A percentile compares a stretch with the other conserved stretches of the same genome.
Conservation (phyloP, 2,329 filamentous ascomycete species). For the Thielaviopsis populi region DNA sequence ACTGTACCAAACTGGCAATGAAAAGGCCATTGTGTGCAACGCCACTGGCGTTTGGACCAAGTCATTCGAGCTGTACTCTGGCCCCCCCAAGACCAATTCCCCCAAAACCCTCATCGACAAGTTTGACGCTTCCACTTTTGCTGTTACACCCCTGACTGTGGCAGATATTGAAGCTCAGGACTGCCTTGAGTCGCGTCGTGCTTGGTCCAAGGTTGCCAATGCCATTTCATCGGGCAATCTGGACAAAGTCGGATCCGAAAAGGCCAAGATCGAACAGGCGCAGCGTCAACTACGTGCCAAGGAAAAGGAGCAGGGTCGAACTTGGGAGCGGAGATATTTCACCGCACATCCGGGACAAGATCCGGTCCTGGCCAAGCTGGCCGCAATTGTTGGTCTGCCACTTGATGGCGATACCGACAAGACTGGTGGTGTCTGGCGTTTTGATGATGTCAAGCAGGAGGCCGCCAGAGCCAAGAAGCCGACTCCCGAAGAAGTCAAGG, state of each 20-base stretch:
- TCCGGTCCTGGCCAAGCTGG: slow-evolving; percentile 31
- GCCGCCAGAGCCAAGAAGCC: slow-evolving; percentile 22
- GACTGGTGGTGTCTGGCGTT: slow-evolving; percentile 46
- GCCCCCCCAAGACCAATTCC: slow-evolving; percentile 36
- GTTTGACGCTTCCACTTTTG: slow-evolving; percentile 43
- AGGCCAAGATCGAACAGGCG: slow-evolving; percentile 76
- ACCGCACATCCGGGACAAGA: slow-evolving; percentile 34
- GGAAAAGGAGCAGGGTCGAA: slow-evolving; percentile 57
- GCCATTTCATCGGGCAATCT: slow-evolving; percentile 68
- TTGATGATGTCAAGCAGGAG: slow-evolving; percentile 34
- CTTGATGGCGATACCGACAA: slow-evolving; percentile 41
- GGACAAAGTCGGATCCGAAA: slow-evolving; percentile 62
- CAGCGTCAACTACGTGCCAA: slow-evolving; percentile 60
- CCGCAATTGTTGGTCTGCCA: slow-evolving; percentile 32
- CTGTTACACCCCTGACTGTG: slow-evolving; percentile 54
- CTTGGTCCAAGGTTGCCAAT: slow-evolving; percentile 73
- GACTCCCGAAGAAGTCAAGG: slow-evolving; percentile 27
- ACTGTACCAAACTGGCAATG: slow-evolving; percentile 54
- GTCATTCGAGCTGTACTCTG: slow-evolving; percentile 61
- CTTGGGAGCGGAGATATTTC: slow-evolving; percentile 82
- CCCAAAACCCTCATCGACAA: slow-evolving; percentile 37
- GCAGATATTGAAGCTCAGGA: slow-evolving; percentile 66
- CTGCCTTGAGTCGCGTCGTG: slow-evolving; percentile 70
- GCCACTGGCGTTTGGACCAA: slow-evolving; percentile 84
- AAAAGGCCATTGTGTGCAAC: slow-evolving; percentile 65